Evolutionary conservation across 768 basidiomycete genomes (phyloP).

Genomic region (Polyporus arcularius): DNA sequence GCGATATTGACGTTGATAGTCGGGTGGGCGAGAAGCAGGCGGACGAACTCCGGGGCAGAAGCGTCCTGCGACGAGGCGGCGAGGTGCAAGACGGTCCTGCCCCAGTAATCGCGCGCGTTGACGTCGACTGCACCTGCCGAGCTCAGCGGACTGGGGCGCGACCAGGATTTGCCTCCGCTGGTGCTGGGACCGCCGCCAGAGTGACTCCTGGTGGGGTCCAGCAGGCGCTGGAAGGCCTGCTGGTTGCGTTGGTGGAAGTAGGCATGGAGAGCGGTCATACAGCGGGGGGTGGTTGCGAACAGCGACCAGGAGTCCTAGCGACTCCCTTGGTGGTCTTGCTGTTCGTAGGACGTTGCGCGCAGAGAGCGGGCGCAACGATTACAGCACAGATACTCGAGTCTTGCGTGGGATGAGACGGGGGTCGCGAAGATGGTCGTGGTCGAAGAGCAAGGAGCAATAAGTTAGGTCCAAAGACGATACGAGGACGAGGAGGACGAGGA

Average conservation of each 20-base stretch:
- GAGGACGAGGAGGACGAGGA: not conserved
- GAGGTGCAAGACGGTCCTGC: conserved; percentile 81
- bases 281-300: conserved; percentile 16
- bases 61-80: conserved; percentile 66
- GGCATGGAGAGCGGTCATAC: conserved; percentile 83
- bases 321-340: conserved; percentile 22
- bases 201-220: conserved; percentile 49
- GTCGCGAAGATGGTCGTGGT: conserved; percentile 4
- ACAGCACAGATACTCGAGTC: conserved; percentile 7
- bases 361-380: conserved; percentile 10
- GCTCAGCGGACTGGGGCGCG: conserved; percentile 43
- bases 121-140: conserved; percentile 46
- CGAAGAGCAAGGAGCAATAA: conserved; percentile 17
- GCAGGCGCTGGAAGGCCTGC: conserved; percentile 74
- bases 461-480: conserved; percentile 8
- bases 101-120: conserved; percentile 71
- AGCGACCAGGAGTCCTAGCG: conserved; percentile 26
- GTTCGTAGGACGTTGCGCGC: conserved; percentile 20
- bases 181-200: conserved; percentile 37
- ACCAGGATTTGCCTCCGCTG: conserved; percentile 62
- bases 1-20: conserved; percentile 74
- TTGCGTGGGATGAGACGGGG: not conserved
- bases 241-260: conserved; percentile 70
- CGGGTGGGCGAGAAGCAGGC: conserved; percentile 74
- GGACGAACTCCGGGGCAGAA: conserved; percentile 73